Evolutionary conservation across 768 basidiomycete species (phyloP).

Genomic region (Candolleomyces aberdarensis): DNA sequence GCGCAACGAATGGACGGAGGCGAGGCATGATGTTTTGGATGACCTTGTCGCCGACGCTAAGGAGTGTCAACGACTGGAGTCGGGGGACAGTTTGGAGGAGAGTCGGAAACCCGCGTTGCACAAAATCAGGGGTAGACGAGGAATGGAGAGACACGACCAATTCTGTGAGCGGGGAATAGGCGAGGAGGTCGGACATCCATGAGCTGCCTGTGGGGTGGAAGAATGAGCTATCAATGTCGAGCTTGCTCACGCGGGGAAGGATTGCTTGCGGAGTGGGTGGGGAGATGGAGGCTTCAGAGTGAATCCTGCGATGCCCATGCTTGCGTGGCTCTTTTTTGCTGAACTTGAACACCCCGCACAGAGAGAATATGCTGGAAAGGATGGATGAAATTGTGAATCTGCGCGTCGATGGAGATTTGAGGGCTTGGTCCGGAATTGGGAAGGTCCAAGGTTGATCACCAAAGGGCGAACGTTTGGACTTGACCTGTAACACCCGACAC

Average conservation of each 20-base stretch:
- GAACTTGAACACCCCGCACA: too few relatives aligned
- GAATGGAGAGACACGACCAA: neutral
- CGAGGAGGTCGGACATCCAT: neutral
- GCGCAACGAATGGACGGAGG: neutral
- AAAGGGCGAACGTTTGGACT: too few relatives aligned
- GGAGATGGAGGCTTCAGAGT: neutral
- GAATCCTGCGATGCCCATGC: neutral
- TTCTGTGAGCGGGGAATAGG: neutral
- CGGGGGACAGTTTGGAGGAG: neutral
- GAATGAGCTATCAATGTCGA: neutral
- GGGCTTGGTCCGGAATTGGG: too few relatives aligned
- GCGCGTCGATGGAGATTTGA: too few relatives aligned
- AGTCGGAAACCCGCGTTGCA: neutral
- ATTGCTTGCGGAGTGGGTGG: neutral
- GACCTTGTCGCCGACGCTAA: neutral
- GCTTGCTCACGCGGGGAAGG: neutral
- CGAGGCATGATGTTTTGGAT: neutral
- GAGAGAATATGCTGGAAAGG: too few relatives aligned
- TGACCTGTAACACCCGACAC: too few relatives aligned
- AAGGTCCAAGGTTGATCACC: too few relatives aligned
- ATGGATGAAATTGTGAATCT: too few relatives aligned
- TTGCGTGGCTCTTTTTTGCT: too few relatives aligned
- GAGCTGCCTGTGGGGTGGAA: neutral
- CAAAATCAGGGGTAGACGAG: neutral
- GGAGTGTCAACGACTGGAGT: neutral